phyloP scores from a whole-genome alignment of 1,284 basidiomycete species.

The Boletellus deceptivus region DNA sequence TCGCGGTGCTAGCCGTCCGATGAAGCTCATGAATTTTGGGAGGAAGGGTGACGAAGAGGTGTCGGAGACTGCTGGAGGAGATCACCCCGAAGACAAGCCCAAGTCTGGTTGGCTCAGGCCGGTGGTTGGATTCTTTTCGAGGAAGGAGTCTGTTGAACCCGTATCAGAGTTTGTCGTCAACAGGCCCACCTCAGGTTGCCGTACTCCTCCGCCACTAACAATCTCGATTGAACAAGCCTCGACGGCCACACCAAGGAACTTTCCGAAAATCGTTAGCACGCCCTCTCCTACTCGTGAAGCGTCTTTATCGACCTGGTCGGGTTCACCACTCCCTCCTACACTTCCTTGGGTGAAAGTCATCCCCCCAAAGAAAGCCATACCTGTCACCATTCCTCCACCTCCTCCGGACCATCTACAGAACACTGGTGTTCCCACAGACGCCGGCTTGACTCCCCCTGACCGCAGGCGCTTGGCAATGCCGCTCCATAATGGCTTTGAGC shows the following conservation, averaged over 20 bases:
- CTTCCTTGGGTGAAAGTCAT: conserved; percentile 39
- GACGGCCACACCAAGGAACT: conserved; percentile 19
- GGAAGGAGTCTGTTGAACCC: conserved; percentile 14
- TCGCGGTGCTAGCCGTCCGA: conserved; percentile 36
- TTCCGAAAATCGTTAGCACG: conserved; percentile 36
- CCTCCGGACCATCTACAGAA: conserved; percentile 30
- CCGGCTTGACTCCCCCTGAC: conserved; percentile 25
- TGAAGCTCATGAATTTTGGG: conserved; percentile 47
- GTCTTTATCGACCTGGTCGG: conserved; percentile 40
- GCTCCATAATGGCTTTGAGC: conserved; percentile 52
- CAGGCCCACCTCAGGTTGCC: conserved; percentile 16
- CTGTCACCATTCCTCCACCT: conserved; percentile 27
- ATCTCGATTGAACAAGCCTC: conserved; percentile 43
- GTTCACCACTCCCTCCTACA: conserved; percentile 37
- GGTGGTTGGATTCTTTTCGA: conserved; percentile 22
- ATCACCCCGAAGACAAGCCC: conserved; percentile 17
- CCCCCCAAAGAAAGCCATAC: conserved; percentile 31
- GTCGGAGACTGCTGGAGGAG: conserved; percentile 27
- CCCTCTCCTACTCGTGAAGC: conserved; percentile 26
- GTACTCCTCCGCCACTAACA: conserved; percentile 38
- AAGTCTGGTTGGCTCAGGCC: conserved; percentile 30
- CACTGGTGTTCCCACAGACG: conserved; percentile 31
- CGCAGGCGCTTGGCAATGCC: conserved; percentile 44
- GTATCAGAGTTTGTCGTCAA: conserved; percentile 25
- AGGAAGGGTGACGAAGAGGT: conserved; percentile 37